Base-by-base conservation (phyloP, 108 stramenopile species). In the Epipyxis sp. region DNA sequence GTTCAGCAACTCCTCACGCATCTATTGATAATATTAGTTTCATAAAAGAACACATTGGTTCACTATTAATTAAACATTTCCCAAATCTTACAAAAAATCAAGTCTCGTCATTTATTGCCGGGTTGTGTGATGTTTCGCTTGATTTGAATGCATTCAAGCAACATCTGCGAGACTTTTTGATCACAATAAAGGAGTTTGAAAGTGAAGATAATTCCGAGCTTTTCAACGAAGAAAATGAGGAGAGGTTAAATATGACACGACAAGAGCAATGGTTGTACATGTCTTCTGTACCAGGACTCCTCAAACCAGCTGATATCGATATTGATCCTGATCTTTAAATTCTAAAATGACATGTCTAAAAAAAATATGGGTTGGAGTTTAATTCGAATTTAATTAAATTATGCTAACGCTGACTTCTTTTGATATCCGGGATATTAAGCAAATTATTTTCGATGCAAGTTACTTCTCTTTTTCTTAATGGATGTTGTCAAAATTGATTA, bases 121-220 rank as follows among this genome's bases (percentile, higher is more conserved):
- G 96, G n/a, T 94, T 98, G 92, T 95, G 98, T 81, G 92, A 97
- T 80, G 67, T 93, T 40, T 87, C 89, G 44, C 96, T 94, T 93
- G 98, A 99, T 83, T 83, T 99, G 42, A 85, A 90, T 40, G 85
- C 95, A 45, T 99, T 98, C 90, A 99, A 99, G 87, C 92, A 91
- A 3, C 97, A 96, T 80, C 81, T 99, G 43, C 91, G 98, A 71
- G 97, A 99, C 86, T 99, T 99, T 84, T 88, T 99, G 78, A 93
- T 99, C 74, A 91, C 94, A 67, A 83, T 99, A 54, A 98, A 98
- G 87, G 98, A 99, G 80, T 99, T 99, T 85, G 92, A 88, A 46
- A 84, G 87, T 0, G 97, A 99, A 85, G 96, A 99, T 79, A 97
- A 97, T 87, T 88, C 90, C 59, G 94, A 92, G 35, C 86, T 99